Base-by-base conservation (phyloP, 2,329 filamentous ascomycete species). In the Ophiostoma ulmi region DNA sequence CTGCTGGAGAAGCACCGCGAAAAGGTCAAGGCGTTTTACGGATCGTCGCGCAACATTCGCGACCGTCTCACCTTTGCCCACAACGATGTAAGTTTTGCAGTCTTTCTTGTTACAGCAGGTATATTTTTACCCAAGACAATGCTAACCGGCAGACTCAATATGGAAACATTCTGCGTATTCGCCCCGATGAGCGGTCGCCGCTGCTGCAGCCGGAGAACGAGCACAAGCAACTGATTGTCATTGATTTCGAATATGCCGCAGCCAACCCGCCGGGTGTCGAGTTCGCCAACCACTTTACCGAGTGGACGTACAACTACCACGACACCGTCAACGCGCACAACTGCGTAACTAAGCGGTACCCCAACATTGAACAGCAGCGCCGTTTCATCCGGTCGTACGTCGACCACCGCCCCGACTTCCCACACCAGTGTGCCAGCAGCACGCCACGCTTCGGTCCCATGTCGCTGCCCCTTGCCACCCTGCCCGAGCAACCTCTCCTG, bases 281-380 rank as follows among this genome's bases (percentile, higher is more conserved):
- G 79, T 98, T 99, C 78, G 95, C 93, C 71, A 99, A 99, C 79
- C 95, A 99, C 80, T 99, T 99, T 80, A 91, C 92, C 0, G 95
- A 99, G 80, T 99, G 95, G 95, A 91, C 92, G 75, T 98, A 98
- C 84, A 94, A 99, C 80, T 99, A 99, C 80, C 94, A 97, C 78
- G 89, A 95, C 77, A 80, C 87, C 3, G 81, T 83, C 38, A 81
- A 80, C 41, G 83, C 92, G 0, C 88, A 87, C 81, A 87, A 84
- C 36, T 94, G 92, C 83, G 88, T 90, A 76, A 86, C 86, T 5
- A 81, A 82, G 69, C 80, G 82, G 69, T 99, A 97, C 79, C 95
- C 95, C 0, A 92, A 84, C 0, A 80, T 84, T 0, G 91, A 94
- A 70, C 90, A 97, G 79, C 95, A 97, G 78, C 86, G 86, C 72